These are phyloP conservation scores for Magnusiomyces tetraspermus DNA, from an alignment of 1,139 yeast genomes.

Conservation along the genomic window DNA sequence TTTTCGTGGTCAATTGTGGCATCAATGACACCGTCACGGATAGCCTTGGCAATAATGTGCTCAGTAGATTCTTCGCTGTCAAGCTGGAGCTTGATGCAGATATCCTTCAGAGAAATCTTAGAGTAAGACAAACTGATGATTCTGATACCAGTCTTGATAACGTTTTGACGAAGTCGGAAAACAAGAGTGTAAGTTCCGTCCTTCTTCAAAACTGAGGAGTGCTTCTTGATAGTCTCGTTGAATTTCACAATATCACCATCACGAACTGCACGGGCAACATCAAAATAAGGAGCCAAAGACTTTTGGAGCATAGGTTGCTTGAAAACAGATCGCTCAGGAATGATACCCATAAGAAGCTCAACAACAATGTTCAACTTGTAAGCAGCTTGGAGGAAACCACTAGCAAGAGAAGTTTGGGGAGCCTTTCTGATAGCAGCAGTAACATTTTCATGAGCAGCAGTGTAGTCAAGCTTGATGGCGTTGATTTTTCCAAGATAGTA, in stretches of 20 bases:
- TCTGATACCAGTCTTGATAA: constrained; percentile 94
- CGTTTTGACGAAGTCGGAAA: constrained; percentile 87
- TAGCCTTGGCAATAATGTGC: constrained; percentile 92
- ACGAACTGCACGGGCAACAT: constrained; percentile 85
- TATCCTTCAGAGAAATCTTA: constrained; percentile 80
- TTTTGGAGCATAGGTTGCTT: constrained; percentile 50
- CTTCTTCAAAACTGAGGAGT: constrained; percentile 51
- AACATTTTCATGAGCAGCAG: constrained; percentile 81
- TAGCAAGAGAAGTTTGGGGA: constrained; percentile 82
- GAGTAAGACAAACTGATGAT: constrained; percentile 88
- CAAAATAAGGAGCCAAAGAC: constrained; percentile 70
- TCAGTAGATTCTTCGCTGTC: constrained; percentile 96
- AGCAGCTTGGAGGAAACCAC: constrained; percentile 84
- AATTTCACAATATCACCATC: constrained; percentile 82
- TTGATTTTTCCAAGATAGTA: constrained; percentile 83
- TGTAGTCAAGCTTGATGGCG: constrained; percentile 88
- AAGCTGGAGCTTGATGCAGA: constrained; percentile 79
- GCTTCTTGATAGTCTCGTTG: constrained; percentile 59
- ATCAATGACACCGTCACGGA: constrained; percentile 95
- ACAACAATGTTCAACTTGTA: constrained; percentile 81
- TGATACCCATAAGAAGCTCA: constrained; percentile 92
- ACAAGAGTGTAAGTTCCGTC: constrained; percentile 85
- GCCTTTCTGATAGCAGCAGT: constrained; percentile 93
- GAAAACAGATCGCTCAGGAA: constrained; percentile 85
- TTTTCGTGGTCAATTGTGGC: constrained; percentile 86